phyloP scores from a whole-genome alignment of 192 early-diverging fungal species.

The Geosiphon pyriformis region DNA sequence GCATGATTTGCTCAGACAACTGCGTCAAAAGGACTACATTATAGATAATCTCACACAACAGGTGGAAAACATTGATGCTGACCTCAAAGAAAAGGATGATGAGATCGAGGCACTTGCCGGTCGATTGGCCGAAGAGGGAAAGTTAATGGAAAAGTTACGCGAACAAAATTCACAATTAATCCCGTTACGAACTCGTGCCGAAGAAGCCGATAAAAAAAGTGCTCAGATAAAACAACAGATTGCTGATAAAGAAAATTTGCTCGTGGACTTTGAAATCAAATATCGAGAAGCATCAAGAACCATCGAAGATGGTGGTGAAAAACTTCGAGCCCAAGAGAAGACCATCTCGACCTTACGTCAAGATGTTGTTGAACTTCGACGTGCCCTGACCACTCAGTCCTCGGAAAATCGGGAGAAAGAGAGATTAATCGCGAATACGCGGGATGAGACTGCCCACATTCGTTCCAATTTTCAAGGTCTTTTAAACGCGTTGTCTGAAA shows the following conservation, averaged over 20 bases:
- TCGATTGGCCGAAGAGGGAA: neutral
- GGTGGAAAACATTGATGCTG: conserved; percentile 21
- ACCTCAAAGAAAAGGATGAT: conserved; percentile 23
- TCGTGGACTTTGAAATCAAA: conserved; percentile 2
- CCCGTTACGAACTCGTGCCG: neutral
- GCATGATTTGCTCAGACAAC: conserved; percentile 23
- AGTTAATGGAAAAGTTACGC: conserved; percentile 3
- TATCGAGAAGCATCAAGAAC: conserved; percentile 12
- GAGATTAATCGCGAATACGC: neutral
- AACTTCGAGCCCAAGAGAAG: conserved; percentile 13
- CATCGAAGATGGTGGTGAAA: neutral
- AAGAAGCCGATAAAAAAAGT: conserved; percentile 1
- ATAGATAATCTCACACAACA: conserved; percentile 22
- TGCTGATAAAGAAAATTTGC: conserved; percentile 9
- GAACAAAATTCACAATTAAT: conserved; percentile 14
- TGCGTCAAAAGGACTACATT: conserved; percentile 25
- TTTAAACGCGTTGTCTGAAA: conserved; percentile 8
- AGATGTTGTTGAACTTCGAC: conserved; percentile 14
- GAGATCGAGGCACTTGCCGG: neutral
- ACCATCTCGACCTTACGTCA: conserved; percentile 2
- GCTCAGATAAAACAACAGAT: neutral
- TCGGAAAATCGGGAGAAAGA: conserved; percentile 17
- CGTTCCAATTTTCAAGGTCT: conserved; percentile 24
- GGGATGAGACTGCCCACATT: conserved; percentile 6
- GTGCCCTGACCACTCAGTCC: neutral